Evolutionary conservation across 352 stramenopile genomes (phyloP).

Genomic region (Hyaloperonospora arabidopsidis): DNA sequence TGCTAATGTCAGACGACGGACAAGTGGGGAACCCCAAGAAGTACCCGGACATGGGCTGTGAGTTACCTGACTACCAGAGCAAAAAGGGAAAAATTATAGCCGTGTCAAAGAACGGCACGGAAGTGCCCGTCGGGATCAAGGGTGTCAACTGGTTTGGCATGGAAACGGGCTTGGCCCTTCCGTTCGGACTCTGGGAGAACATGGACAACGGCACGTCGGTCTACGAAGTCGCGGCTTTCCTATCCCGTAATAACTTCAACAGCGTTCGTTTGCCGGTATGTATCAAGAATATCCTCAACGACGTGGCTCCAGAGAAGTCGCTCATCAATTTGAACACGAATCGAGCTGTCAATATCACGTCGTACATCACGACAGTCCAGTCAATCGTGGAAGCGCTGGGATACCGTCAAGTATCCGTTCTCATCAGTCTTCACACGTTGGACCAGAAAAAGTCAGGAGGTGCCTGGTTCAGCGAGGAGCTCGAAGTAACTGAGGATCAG

Average conservation of each 20-base stretch:
- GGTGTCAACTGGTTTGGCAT: constrained; percentile 74
- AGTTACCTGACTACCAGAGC: constrained; percentile 53
- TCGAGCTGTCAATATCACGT: constrained; percentile 49
- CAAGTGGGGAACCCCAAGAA: constrained; percentile 45
- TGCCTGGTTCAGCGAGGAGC: constrained; percentile 45
- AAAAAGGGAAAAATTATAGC: constrained; percentile 45
- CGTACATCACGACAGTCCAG: constrained; percentile 53
- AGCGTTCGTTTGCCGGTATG: constrained; percentile 49
- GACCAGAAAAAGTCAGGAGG: constrained; percentile 40
- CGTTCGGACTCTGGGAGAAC: constrained; percentile 68
- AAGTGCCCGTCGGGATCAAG: constrained; percentile 49
- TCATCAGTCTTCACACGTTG: constrained; percentile 66
- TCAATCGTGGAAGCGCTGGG: constrained; percentile 46
- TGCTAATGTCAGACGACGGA: constrained; percentile 44
- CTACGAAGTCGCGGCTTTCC: constrained; percentile 55
- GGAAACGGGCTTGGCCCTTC: constrained; percentile 49
- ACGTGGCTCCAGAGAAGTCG: constrained; percentile 35
- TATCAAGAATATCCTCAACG: constrained; percentile 49
- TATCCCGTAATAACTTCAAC: constrained; percentile 67
- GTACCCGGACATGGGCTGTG: constrained; percentile 44
- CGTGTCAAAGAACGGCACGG: constrained; percentile 45
- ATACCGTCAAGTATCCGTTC: constrained; percentile 48
- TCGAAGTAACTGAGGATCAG: constrained; percentile 43
- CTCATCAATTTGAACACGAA: constrained; percentile 62
- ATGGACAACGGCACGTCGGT: constrained; percentile 50